Evolutionary conservation across 176 grass and related monocot species (phyloP).

Genomic region (Paspalum vaginatum): DNA sequence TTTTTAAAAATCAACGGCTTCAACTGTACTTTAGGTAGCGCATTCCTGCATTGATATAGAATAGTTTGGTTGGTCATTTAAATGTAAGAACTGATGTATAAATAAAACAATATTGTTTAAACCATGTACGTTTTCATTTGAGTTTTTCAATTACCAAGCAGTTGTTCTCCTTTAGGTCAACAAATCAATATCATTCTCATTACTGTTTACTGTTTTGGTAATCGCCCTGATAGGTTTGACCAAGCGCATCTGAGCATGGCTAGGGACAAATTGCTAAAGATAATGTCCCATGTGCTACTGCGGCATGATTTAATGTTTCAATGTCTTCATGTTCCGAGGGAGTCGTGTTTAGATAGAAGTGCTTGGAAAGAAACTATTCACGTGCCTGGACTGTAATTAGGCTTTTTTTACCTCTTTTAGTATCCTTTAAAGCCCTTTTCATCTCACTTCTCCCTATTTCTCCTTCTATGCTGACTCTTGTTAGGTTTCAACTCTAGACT

Average conservation of each 20-base stretch:
- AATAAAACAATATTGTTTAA: background rate
- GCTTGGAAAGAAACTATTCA: too few species aligned
- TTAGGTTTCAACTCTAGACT: too few species aligned
- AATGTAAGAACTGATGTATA: background rate
- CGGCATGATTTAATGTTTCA: slow-evolving; percentile 34
- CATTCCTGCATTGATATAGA: background rate
- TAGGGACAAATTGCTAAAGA: slow-evolving; percentile 45
- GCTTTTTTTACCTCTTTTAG: too few species aligned
- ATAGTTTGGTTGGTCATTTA: background rate
- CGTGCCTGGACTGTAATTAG: too few species aligned
- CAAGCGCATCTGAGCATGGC: slow-evolving; percentile 78
- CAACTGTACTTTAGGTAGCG: background rate
- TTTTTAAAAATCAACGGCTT: background rate
- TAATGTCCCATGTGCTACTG: slow-evolving; percentile 35
- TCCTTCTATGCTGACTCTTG: too few species aligned
- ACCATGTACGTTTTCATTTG: background rate
- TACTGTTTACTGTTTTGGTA: slow-evolving; percentile 47
- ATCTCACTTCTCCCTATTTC: too few species aligned
- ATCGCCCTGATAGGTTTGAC: slow-evolving; percentile 64
- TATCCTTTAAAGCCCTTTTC: too few species aligned
- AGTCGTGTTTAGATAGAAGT: too few species aligned
- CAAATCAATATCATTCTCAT: slow-evolving; percentile 9
- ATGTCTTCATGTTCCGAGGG: background rate
- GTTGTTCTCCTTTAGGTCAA: background rate
- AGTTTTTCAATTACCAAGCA: background rate